Evolutionary conservation across 306 rosid genomes (phyloP).

Genomic region (Vigna hirtella): DNA sequence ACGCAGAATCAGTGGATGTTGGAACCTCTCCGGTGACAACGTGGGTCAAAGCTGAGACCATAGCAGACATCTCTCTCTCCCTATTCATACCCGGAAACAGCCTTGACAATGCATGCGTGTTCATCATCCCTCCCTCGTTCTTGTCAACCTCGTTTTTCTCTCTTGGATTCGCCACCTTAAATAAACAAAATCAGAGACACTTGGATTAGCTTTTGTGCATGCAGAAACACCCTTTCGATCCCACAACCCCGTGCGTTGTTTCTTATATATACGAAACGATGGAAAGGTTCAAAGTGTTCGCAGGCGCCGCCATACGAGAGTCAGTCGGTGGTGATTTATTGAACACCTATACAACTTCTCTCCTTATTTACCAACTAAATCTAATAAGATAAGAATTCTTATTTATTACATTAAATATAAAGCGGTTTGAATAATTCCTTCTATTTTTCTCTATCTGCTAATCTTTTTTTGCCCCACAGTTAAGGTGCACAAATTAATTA

Average conservation of each 20-base stretch:
- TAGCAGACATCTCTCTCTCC: constrained; percentile 58
- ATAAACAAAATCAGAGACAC: constrained; percentile 7
- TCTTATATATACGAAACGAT: constrained; percentile 5
- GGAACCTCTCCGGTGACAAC: constrained; percentile 55
- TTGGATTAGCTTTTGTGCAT: not conserved
- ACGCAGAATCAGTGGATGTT: not conserved
- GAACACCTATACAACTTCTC: not conserved
- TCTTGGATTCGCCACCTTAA: constrained; percentile 55
- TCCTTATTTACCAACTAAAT: not conserved
- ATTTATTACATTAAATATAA: not conserved
- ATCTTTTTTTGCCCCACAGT: not conserved
- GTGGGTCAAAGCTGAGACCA: constrained; percentile 63
- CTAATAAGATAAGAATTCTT: not conserved
- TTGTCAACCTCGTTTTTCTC: constrained; percentile 28
- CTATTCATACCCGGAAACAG: constrained; percentile 52
- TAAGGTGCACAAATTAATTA: not conserved
- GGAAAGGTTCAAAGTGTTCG: constrained; percentile 45
- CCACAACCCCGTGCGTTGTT: not conserved
- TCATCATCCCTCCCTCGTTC: not conserved
- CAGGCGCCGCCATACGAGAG: constrained; percentile 50
- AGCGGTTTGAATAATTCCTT: not conserved
- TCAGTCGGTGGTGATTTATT: constrained; percentile 47
- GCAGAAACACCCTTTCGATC: not conserved
- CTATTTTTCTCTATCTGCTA: not conserved
- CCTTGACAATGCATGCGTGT: constrained; percentile 2